Conservation (phyloP, 108 stramenopile genomes). For the Cylindrotheca fusiformis region DNA sequence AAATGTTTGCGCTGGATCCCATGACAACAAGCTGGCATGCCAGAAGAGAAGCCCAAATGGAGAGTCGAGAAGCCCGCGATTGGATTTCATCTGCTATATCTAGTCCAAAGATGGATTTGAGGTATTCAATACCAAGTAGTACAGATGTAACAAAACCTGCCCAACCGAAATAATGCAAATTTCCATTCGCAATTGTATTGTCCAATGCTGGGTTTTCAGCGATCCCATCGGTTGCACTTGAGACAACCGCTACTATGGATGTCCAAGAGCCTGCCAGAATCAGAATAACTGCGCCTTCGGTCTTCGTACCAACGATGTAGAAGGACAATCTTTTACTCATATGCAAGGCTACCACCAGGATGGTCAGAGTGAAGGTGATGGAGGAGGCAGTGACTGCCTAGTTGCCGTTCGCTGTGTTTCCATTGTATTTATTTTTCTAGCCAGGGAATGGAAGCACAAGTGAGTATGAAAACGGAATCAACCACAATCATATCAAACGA, state of each 20-base stretch:
- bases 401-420: conserved; percentile 32
- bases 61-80: conserved; percentile 55
- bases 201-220: conserved; percentile 44
- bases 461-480: not conserved
- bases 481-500: not conserved
- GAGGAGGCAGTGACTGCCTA: conserved; percentile 73
- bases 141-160: conserved; percentile 68
- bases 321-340: conserved; percentile 41
- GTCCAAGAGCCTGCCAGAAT: conserved; percentile 65
- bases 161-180: conserved; percentile 85
- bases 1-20: conserved; percentile 70
- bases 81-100: conserved; percentile 65
- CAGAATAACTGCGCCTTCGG: conserved; percentile 59
- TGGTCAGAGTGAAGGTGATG: conserved; percentile 54
- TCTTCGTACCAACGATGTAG: conserved; percentile 62
- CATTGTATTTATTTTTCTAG: conserved; percentile 29
- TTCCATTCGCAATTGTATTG: conserved; percentile 65
- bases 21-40: conserved; percentile 69
- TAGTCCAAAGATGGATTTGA: conserved; percentile 58
- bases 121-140: conserved; percentile 48
- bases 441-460: too few relatives aligned
- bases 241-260: conserved; percentile 60
- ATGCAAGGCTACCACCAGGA: conserved; percentile 54
- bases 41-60: conserved; percentile 60
- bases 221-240: conserved; percentile 45